A percentile compares a stretch with the other conserved stretches of the same genome.
phyloP scores from a whole-genome alignment of 352 stramenopile genomes.

The Hyaloperonospora brassicae region DNA sequence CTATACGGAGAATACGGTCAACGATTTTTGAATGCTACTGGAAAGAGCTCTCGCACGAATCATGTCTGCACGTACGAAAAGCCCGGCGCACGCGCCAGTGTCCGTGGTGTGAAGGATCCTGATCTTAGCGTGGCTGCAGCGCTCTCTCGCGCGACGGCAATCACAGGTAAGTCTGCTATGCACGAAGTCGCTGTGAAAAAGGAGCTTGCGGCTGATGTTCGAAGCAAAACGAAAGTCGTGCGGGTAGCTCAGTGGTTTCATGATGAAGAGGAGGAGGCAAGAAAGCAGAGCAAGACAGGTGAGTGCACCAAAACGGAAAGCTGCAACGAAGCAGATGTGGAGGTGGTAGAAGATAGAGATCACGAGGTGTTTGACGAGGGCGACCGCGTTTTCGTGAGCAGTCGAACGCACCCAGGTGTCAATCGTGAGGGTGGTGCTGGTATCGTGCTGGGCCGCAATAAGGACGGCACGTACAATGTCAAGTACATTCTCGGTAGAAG shows the following conservation, averaged over 20 bases:
- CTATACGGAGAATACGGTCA: slow-evolving; percentile 38
- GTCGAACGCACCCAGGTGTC: slow-evolving; percentile 65
- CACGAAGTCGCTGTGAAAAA: slow-evolving; percentile 22
- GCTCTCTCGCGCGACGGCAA: slow-evolving; percentile 9
- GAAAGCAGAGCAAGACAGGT: slow-evolving; percentile 13
- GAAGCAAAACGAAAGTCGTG: not conserved
- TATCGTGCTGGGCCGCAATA: slow-evolving; percentile 40
- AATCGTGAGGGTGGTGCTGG: slow-evolving; percentile 70
- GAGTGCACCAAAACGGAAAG: slow-evolving; percentile 5
- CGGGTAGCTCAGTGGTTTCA: slow-evolving; percentile 32
- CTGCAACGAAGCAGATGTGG: slow-evolving; percentile 4
- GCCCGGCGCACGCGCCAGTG: slow-evolving; percentile 24
- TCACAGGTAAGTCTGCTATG: slow-evolving; percentile 3
- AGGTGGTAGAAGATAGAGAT: slow-evolving; percentile 33
- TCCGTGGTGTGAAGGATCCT: slow-evolving; percentile 42
- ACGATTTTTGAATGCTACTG: slow-evolving; percentile 11
- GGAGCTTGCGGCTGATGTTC: slow-evolving; percentile 11
- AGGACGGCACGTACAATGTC: slow-evolving; percentile 67
- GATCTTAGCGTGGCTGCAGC: slow-evolving; percentile 25
- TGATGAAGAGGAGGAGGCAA: slow-evolving; percentile 18
- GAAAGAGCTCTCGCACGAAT: slow-evolving; percentile 13
- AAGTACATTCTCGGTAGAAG: slow-evolving; percentile 79
- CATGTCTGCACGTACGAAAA: slow-evolving; percentile 10
- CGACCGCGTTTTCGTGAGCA: slow-evolving; percentile 65
- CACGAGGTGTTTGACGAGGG: slow-evolving; percentile 40